These are phyloP conservation scores for Davidsoniella eucalypti DNA, from an alignment of 2,329 filamentous ascomycete genomes.

Conservation along the genomic window DNA sequence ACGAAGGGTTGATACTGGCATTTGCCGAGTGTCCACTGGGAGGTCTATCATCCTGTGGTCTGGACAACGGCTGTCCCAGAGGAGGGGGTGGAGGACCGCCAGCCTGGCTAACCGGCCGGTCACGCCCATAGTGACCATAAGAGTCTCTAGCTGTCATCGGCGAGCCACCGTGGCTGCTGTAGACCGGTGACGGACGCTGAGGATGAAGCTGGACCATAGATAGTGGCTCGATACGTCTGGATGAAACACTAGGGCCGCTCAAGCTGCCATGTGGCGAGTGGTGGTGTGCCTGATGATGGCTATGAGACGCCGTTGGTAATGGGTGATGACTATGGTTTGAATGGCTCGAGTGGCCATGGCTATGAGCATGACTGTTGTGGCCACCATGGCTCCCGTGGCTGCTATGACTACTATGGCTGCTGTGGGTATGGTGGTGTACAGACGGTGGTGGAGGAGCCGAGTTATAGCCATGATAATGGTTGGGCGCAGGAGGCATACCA, in stretches of 20 bases:
- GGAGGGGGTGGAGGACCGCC: neutral
- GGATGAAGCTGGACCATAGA: conserved; percentile 5
- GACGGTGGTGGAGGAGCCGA: conserved; percentile 1
- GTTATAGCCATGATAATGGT: conserved; percentile 4
- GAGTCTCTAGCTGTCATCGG: conserved; percentile 16
- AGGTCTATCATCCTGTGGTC: conserved; percentile 26
- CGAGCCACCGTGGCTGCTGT: conserved; percentile 3
- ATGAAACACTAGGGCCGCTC: neutral
- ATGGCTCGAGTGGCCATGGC: neutral
- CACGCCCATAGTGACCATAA: conserved; percentile 14
- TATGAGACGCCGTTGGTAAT: neutral
- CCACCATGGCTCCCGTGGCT: conserved; percentile 12
- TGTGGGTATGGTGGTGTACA: conserved; percentile 8
- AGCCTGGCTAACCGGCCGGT: conserved; percentile 1
- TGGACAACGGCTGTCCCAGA: neutral
- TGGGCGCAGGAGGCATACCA: conserved; percentile 21
- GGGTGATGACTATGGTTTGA: neutral
- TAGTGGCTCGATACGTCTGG: conserved; percentile 3
- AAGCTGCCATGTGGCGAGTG: conserved; percentile 6
- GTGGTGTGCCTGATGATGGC: conserved; percentile 3
- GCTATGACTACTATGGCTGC: neutral
- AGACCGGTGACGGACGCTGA: neutral
- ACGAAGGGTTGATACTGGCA: conserved; percentile 59
- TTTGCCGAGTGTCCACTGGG: conserved; percentile 29
- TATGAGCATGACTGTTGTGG: neutral